Evolutionary conservation across 441 rosid genomes (phyloP), one percentile per base, ranked within the genome.

Genomic region (Erodium trifolium): DNA sequence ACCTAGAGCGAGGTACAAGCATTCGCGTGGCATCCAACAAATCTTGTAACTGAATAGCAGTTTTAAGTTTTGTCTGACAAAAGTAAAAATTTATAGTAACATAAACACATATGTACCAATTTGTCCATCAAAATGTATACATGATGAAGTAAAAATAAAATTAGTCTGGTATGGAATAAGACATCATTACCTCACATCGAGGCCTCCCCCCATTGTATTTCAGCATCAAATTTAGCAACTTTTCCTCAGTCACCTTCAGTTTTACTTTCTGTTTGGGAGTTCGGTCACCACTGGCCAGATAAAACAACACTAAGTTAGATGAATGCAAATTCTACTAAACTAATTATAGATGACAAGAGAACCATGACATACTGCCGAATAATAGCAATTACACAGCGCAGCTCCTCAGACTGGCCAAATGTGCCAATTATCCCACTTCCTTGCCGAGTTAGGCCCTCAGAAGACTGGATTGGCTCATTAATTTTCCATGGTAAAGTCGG

Each of bases 231-330:
- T 90, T 96, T 59, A 96, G 80, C 73, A 96, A 82, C 76, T 86
- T 96, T 79, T 96, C 98, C 85, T 96, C 99, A 0, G 99, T 93
- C 72, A 96, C 98, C 81, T 87, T 93, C 86, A 96, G 81, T 80
- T 96, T 96, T 78, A 96, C 99, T 84, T 96, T 96, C 82, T 96
- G 99, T 81, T 96, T 96, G 77, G 99, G 97, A 80, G 99, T 96
- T 85, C 99, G 86, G 82, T 96, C 99, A 73, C 99, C 99, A 72
- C 99, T 95, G 87, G 67, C 68, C 71, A 77, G 34, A 71, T 59
- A 72, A 72, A 76, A 74, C 12, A 69, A 14, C 74, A 59, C 35
- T 76, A 37, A 78, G 72, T 66, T 71, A 27, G 66, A 67, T 77
- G 68, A 70, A 55, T 66, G 11, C 59, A 68, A 39, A 47, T 34